Evolutionary conservation across 2,329 filamentous ascomycete genomes (phyloP), one percentile per base, ranked within the genome.

Genomic region (Exophiala dermatitidis): DNA sequence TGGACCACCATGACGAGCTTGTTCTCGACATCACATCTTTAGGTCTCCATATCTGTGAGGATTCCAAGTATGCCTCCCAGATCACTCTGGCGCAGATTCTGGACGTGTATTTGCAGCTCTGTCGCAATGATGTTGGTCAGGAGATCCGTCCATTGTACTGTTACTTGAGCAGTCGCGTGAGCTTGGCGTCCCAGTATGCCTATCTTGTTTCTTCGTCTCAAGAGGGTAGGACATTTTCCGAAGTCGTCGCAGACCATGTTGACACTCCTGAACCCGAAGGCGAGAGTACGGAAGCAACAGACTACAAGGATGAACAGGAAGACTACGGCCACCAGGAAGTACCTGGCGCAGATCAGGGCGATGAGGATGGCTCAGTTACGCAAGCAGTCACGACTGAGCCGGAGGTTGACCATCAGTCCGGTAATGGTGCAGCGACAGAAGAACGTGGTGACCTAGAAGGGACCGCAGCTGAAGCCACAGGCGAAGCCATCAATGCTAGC

Each of bases 61-160:
- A 76, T 63, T 79, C 76, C 41, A 65, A 67, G 37, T 68, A 76
- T 63, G 66, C 74, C 45, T 69, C 72, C 60, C 69, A 74, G 61
- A 68, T 78, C 57, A 76, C 77, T 45, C 69, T 85, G 48, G 70
- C 75, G 43, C 74, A 83, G 52, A 71, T 87, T 42, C 67, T 85
- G 54, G 74, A 80, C 48, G 65, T 84, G 43, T 84, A 83, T 62
- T 67, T 82, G 53, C 71, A 74, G 10, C 69, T 87, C 43, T 75
- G 78, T 59, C 72, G 72, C 32, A 82, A 85, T 62, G 82, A 85
- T 64, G 79, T 75, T 28, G 66, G 72, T 38, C 69, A 74, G 48
- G 66, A 73, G 26, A 74, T 76, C 1, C 74, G 78, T 32, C 77
- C 80, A 10, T 71, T 85, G n/a, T 80, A 81, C 60, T 69, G 85